A percentile compares a stretch with the other conserved stretches of the same genome.
Evolutionary conservation across 192 early-diverging fungal genomes (phyloP).

Genomic region (Gamsiella multidivaricata): DNA sequence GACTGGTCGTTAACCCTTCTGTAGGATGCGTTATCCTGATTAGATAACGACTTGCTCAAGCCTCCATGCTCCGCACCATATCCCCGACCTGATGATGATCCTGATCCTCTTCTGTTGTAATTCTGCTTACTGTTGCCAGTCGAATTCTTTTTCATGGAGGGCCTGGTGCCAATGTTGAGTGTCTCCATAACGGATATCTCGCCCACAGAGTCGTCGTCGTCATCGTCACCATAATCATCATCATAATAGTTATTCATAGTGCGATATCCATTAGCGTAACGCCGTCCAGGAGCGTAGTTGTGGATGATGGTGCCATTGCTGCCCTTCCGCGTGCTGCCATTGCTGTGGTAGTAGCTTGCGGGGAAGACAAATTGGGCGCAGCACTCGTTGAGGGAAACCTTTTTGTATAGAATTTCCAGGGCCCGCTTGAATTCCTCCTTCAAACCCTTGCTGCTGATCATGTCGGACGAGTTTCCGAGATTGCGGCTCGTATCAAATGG

Average conservation of each 20-base stretch:
- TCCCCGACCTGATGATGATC: background rate
- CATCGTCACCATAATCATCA: slow-evolving; percentile 47
- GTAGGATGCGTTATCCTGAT: background rate
- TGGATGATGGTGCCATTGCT: slow-evolving; percentile 4
- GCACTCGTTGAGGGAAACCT: slow-evolving; percentile 54
- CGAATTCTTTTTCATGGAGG: slow-evolving; percentile 24
- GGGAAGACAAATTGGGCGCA: slow-evolving; percentile 68
- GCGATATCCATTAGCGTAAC: slow-evolving; percentile 36
- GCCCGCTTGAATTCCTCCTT: slow-evolving; percentile 85
- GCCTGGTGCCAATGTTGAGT: slow-evolving; percentile 46
- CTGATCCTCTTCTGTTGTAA: background rate
- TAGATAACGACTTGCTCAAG: slow-evolving; percentile 1
- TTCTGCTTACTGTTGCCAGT: slow-evolving; percentile 13
- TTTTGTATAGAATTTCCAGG: slow-evolving; percentile 64
- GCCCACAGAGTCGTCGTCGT: slow-evolving; percentile 5
- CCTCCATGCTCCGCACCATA: slow-evolving; percentile 3
- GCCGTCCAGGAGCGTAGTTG: slow-evolving; percentile 37
- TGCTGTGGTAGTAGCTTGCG: slow-evolving; percentile 35
- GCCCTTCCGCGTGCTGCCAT: slow-evolving; percentile 20
- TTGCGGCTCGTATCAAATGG: slow-evolving; percentile 91
- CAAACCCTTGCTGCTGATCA: slow-evolving; percentile 78
- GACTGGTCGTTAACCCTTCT: background rate
- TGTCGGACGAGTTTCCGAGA: slow-evolving; percentile 91
- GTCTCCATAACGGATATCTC: slow-evolving; percentile 52
- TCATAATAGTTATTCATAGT: slow-evolving; percentile 33